Evolutionary conservation across 2,329 filamentous ascomycete genomes (phyloP), one percentile per base, ranked within the genome.

Genomic region (Coniochaeta prunicola): DNA sequence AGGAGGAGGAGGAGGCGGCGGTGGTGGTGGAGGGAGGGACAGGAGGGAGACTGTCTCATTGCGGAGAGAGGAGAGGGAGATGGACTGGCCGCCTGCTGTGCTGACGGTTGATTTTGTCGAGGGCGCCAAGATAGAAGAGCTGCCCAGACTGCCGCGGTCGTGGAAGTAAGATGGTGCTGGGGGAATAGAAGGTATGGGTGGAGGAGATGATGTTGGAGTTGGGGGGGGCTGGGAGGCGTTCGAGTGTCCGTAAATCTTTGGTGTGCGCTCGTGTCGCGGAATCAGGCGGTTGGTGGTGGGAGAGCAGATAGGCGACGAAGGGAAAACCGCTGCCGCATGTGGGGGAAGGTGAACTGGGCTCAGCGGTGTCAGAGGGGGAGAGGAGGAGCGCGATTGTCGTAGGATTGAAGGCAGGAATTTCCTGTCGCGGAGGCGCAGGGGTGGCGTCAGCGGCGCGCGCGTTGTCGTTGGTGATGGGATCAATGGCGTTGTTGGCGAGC

Each of bases 401-500:
- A 73, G 65, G 15, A 73, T 65, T 4, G 73, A 69, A 1, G 76
- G 70, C 19, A 82, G 72, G 54, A 77, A 71, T 36, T 68, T 75
- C 6, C 79, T 74, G 56, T 81, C 78, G 57, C 76, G 72, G 1
- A 83, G 73, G 19, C 78, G 74, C 1, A 75, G 74, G 0, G 80
- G 80, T 1, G 80, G 79, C 0, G 75, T 78, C 26, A 77, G 63
- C 0, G 71, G 71, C 2, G 63, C 57, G 9, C 60, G 58, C 40
- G 36, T 53, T 48, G 42, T 66, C n/a, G 64, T 63, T 6, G 66
- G 62, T 0, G 73, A 73, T 8, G 66, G 59, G 77, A 71, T 0
- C 77, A 74, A 48, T 77, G 74, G 0, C 80, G 67, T 2, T 75
- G 76, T 15, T 76, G 75, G 0, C 72, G 73, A 1, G 75, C n/a